Conservation (phyloP, 139 green algal genomes). For the Tetraselmis striata region DNA sequence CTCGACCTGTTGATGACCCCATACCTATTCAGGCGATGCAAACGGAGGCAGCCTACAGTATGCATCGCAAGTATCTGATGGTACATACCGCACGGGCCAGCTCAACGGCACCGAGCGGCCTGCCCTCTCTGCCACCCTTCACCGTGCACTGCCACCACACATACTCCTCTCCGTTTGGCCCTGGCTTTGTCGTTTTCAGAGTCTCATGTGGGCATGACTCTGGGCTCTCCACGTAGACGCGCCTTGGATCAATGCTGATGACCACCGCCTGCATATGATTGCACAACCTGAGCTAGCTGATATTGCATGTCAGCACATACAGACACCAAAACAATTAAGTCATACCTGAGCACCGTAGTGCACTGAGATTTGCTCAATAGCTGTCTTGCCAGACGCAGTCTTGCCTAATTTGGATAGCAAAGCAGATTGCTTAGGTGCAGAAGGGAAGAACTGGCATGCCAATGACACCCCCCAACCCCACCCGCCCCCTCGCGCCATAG, state of each 20-base stretch:
- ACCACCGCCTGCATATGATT: constrained; percentile 76
- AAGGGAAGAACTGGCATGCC: too few relatives aligned
- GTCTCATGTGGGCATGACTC: constrained; percentile 44
- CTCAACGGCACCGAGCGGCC: constrained; percentile 86
- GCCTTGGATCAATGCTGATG: constrained; percentile 86
- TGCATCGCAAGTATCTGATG: too few relatives aligned
- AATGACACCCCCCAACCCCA: too few relatives aligned
- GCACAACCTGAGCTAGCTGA: too few relatives aligned
- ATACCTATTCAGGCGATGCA: too few relatives aligned
- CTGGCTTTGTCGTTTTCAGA: constrained; percentile 50
- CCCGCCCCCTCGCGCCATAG: too few relatives aligned
- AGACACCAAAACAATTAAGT: too few relatives aligned
- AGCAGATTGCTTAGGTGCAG: too few relatives aligned
- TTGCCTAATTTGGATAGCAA: too few relatives aligned
- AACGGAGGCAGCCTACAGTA: too few relatives aligned
- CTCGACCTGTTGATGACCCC: too few relatives aligned
- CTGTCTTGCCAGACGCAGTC: constrained; percentile 43
- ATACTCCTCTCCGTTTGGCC: constrained; percentile 89
- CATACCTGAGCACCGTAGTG: constrained; percentile 23
- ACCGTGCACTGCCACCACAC: constrained; percentile 97
- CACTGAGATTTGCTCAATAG: constrained; percentile 94
- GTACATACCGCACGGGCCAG: constrained; percentile 74
- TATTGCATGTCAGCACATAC: too few relatives aligned
- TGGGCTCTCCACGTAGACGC: constrained; percentile 77
- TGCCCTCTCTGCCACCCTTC: constrained; percentile 83